Evolutionary conservation across 2,329 filamentous ascomycete species (phyloP), one percentile per base, ranked within the genome.

Genomic region (Diaporthe citrichinensis): DNA sequence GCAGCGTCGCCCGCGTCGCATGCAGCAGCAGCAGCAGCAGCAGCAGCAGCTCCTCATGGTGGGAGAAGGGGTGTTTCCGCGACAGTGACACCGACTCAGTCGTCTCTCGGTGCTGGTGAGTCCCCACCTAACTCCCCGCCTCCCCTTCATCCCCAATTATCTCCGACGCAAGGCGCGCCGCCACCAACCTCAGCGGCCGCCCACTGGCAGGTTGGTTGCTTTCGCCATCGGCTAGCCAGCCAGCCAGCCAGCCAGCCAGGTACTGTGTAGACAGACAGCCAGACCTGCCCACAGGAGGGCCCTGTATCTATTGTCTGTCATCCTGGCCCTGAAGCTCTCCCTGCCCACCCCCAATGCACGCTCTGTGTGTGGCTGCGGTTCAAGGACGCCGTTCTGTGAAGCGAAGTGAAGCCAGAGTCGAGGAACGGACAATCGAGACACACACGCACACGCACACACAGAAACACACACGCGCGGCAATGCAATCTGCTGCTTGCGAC

Each of bases 301-400:
- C 12, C 25, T 20, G 20, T 20, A 10, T 36, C 44, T 36, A 36
- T 51, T 23, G 34, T 3, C 46, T 51, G 14, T 51, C 46, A 28
- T 34, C n/a, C 25, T 6, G 46, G 49, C n/a, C 65, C 65, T 69
- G 65, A 69, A 69, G 65, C 49, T 69, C 65, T 69, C n/a, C 65
- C 49, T 55, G 41, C 28, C 31, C 65, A 36, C 41, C 34, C 20
- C 10, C 14, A 31, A 69, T 23, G 15, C 65, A 55, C 65, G 8
- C 34, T 34, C 65, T 25, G n/a, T 23, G n/a, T 41, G 10, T 69
- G 15, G 49, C 17, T 41, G 65, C 34, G 15, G 65, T 31, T 15
- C 44, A 69, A 23, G 65, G 65, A 55, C 34, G 46, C 49, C n/a
- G 17, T 53, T 25, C 41, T 12, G 46, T 23, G 65, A 39, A 53